These are phyloP conservation scores for Echinosophora koreensis DNA, from an alignment of 306 rosid species.

Conservation along the genomic window DNA sequence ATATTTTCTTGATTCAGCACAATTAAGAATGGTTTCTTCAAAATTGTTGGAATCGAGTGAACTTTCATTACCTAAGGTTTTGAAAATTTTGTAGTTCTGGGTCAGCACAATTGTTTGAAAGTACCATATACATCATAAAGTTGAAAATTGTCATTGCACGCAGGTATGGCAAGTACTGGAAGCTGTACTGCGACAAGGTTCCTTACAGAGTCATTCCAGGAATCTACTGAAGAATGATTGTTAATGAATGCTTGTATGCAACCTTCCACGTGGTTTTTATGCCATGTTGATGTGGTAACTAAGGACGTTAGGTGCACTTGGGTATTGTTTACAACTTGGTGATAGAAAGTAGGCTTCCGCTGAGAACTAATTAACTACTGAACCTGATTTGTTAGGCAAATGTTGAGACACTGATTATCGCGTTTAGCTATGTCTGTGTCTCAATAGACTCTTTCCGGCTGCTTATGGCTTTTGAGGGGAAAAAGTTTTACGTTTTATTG, in stretches of 20 bases:
- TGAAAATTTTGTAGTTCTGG: slow-evolving; percentile 2
- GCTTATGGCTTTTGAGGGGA: background rate
- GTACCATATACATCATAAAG: slow-evolving; percentile 33
- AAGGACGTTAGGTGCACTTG: slow-evolving; percentile 28
- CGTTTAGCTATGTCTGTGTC: background rate
- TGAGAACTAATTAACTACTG: slow-evolving; percentile 9
- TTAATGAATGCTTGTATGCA: slow-evolving; percentile 22
- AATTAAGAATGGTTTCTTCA: background rate
- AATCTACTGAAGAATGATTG: slow-evolving; percentile 60
- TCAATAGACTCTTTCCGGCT: background rate
- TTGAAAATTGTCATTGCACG: slow-evolving; percentile 38
- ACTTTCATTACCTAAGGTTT: slow-evolving; percentile 14
- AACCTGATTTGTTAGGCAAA: slow-evolving; percentile 4
- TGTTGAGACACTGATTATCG: slow-evolving; percentile 22
- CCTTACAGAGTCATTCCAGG: slow-evolving; percentile 85
- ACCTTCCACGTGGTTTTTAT: slow-evolving; percentile 13
- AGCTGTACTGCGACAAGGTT: slow-evolving; percentile 83
- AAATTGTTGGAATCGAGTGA: slow-evolving; percentile 4
- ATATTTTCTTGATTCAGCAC: background rate
- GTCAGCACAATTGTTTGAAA: background rate
- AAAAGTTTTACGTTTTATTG: too few relatives aligned
- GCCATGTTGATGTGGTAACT: slow-evolving; percentile 22
- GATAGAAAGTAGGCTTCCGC: slow-evolving; percentile 18
- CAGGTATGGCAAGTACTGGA: slow-evolving; percentile 98
- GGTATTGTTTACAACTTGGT: slow-evolving; percentile 24